Conservation (phyloP, 768 basidiomycete species). For the Trametes sanguinea region DNA sequence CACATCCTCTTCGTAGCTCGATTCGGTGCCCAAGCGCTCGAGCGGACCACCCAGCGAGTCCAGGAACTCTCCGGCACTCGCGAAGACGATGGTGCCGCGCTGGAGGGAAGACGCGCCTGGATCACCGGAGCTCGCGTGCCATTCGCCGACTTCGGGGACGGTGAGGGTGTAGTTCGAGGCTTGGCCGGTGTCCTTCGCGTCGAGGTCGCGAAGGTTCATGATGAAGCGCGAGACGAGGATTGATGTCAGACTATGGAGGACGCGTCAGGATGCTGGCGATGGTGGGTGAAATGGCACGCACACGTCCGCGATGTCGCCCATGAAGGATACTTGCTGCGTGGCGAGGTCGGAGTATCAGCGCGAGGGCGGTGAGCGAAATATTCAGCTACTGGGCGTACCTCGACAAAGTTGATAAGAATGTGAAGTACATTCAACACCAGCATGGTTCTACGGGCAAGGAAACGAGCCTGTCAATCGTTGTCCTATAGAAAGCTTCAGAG, state of each 20-base stretch:
- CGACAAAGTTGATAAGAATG: constrained; percentile 4
- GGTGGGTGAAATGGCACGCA: not conserved
- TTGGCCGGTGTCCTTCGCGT: not conserved
- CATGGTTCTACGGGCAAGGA: not conserved
- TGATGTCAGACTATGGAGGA: not conserved
- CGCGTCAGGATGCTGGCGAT: too few relatives aligned
- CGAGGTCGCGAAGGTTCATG: not conserved
- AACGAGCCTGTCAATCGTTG: too few relatives aligned
- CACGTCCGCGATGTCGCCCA: constrained; percentile 6
- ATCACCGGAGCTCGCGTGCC: not conserved
- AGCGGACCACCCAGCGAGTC: constrained; percentile 2
- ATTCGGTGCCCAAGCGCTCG: not conserved
- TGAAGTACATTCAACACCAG: constrained; percentile 7
- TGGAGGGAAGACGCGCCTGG: not conserved
- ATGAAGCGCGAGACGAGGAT: not conserved
- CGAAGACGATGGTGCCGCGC: not conserved
- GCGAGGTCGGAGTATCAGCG: too few relatives aligned
- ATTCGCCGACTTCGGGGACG: not conserved
- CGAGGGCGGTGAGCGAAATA: not conserved
- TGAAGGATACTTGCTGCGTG: not conserved
- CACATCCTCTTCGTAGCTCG: too few relatives aligned
- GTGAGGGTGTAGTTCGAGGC: not conserved
- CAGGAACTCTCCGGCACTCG: not conserved
- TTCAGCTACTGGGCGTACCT: not conserved
- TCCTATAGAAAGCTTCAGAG: too few relatives aligned